Evolutionary conservation across 2,329 filamentous ascomycete species (phyloP), one percentile per base, ranked within the genome.

Genomic region (Colletotrichum sp.): DNA sequence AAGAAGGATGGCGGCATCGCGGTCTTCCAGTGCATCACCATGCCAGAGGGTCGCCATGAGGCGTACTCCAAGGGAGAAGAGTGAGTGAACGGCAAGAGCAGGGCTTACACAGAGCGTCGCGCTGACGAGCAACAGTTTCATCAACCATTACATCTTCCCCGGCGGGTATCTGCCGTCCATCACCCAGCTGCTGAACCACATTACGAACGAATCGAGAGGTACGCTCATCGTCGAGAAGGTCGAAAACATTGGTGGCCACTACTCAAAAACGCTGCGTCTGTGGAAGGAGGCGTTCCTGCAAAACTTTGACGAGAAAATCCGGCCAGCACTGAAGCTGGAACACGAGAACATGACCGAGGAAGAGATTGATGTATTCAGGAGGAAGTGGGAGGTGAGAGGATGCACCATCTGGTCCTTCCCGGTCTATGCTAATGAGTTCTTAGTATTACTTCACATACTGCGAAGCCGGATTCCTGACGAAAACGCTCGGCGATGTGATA

Each of bases 401-500:
- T 16, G 36, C 28, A 71, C 58, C 43, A 59, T 59, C 34, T 18
- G 26, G 59, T 4, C 3, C 4, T 67, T 12, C 36, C n/a, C 65
- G 43, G 56, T 66, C 78, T 75, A 78, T 55, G 69, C 74, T 76
- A 55, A 75, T 14, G 36, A 32, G 8, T 24, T 26, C n/a, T 43
- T 76, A 92, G 86, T 95, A 95, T 80, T 95, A 95, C 81, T 95
- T 95, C 83, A 87, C 90, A 26, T 95, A 95, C 81, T 95, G 93
- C 77, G 93, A 95, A 82, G 93, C 93, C 52, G 93, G 93, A 0
- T 95, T 95, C 79, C 85, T 90, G 73, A 93, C 91, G 7, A 94
- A 94, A 84, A 94, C 92, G 4, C 82, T 95, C 24, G 93, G 93
- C 4, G 93, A 95, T 83, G 92, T 92, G 2, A 94, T 95, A 65